These are phyloP conservation scores for Populus euphratica DNA, from an alignment of 345 rosid genomes.

Conservation along the genomic window DNA sequence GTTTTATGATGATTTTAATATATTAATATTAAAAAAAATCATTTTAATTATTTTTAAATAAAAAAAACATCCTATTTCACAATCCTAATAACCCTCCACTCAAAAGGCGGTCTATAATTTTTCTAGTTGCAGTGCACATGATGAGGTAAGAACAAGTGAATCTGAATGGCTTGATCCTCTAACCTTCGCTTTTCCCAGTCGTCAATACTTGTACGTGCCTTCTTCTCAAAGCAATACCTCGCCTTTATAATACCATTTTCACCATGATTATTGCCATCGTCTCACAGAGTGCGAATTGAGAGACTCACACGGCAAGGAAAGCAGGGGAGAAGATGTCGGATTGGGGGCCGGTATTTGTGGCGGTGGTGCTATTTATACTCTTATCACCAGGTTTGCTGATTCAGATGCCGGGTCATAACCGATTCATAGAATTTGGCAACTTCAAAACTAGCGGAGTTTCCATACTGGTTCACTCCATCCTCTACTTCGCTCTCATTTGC, in stretches of 20 bases:
- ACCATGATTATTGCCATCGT: background rate
- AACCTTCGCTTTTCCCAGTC: slow-evolving; percentile 16
- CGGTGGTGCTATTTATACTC: slow-evolving; percentile 72
- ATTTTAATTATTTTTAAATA: no score
- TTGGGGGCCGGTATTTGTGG: slow-evolving; percentile 94
- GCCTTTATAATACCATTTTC: background rate
- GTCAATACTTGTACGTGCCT: slow-evolving; percentile 5
- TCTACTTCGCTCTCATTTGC: slow-evolving; percentile 78
- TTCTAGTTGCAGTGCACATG: background rate
- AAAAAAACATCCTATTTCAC: no score
- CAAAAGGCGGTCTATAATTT: no score
- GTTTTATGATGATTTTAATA: no score
- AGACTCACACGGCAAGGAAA: background rate
- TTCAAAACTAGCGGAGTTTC: slow-evolving; percentile 88
- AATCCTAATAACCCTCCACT: no score
- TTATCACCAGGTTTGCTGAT: slow-evolving; percentile 80
- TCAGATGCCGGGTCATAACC: slow-evolving; percentile 62
- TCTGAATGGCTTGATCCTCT: slow-evolving; percentile 4
- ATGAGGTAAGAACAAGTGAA: background rate
- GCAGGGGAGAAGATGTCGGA: slow-evolving; percentile 50
- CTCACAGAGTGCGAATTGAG: background rate
- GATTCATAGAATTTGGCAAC: slow-evolving; percentile 70
- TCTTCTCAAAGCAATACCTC: background rate
- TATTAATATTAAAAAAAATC: no score
- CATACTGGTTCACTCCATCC: slow-evolving; percentile 64